Evolutionary conservation across 805 yeast genomes (phyloP).

Genomic region (Kazachstania bromeliacearum): DNA sequence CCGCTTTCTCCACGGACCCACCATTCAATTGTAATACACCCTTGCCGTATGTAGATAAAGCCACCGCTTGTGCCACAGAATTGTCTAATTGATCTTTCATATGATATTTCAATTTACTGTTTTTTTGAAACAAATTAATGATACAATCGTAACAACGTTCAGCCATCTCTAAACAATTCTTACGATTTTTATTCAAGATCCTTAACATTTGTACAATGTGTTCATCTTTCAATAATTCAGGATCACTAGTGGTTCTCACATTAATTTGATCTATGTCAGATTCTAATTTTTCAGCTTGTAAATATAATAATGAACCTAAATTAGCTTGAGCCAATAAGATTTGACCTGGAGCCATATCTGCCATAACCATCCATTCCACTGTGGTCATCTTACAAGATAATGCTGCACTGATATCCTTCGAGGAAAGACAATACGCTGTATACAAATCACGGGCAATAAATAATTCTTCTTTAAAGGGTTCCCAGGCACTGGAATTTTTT

Average conservation of each 20-base stretch:
- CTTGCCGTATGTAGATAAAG: conserved; percentile 73
- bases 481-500: conserved; percentile 48
- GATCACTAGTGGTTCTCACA: conserved; percentile 17
- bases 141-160: conserved; percentile 36
- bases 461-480: conserved; percentile 66
- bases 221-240: conserved; percentile 17
- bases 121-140: conserved; percentile 33
- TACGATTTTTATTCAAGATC: conserved; percentile 20
- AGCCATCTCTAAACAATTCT: conserved; percentile 28
- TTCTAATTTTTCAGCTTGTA: conserved; percentile 58
- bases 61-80: conserved; percentile 54
- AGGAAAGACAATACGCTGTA: conserved; percentile 58
- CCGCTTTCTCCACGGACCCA: conserved; percentile 48
- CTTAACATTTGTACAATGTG: conserved; percentile 16
- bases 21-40: conserved; percentile 69
- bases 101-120: conserved; percentile 26
- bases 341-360: conserved; percentile 58
- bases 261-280: conserved; percentile 33
- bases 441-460: conserved; percentile 69
- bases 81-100: conserved; percentile 32
- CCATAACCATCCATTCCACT: conserved; percentile 63
- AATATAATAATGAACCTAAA: conserved; percentile 56
- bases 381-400: conserved; percentile 51
- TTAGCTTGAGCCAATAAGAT: conserved; percentile 58
- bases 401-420: conserved; percentile 59